Base-by-base conservation (phyloP, 768 basidiomycete genomes). In the Lactifluus hygrophoroides region DNA sequence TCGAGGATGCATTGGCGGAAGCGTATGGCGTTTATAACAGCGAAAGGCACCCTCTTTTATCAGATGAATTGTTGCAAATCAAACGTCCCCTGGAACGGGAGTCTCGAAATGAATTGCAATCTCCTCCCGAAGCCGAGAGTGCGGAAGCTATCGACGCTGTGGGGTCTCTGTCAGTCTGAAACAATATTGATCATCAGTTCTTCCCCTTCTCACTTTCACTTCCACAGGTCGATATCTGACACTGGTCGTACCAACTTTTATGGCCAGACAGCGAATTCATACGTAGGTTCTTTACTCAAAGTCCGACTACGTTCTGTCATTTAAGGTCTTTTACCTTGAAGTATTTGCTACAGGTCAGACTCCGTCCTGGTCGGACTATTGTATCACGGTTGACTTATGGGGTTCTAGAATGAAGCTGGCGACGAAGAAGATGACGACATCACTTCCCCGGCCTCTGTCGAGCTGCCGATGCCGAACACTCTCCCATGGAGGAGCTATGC, bases 61-160 rank as follows among this genome's bases (percentile, higher is more conserved):
- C 73, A 21, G 78, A 84, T 5, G 82, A 86, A 5, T 76, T 88
- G 14, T 73, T 83, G 32, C 78, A 78, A 65, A 78, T 86, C 43
- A 86, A 86, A 68, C 75, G 80, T n/a, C 85, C 85, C 1, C 69
- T 86, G 14, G 84, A 85, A 66, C 72, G 83, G 56, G 82, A 84
- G 69, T 72, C 78, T 3, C 68, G 69, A 40, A 78, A 81, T 46
- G 65, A 64, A 34, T 38, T 65, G 14, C 65, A 66, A 19, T 68
- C 67, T 49, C 66, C 68, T 37, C 64, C 64, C 8, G 72, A 79
- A 57, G 56, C 70, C 11, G 84, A 85, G 25, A 60, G 72, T 4
- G 75, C 74, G 27, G 85, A 86, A 51, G 74, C 76, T 14, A 81
- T 85, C 43, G 80, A 84, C 66, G 80, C 82, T 14, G 72, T 86